A percentile compares a stretch with the other conserved stretches of the same genome.
phyloP scores from a whole-genome alignment of 1,284 basidiomycete species.

The Cryptococcus sp. region DNA sequence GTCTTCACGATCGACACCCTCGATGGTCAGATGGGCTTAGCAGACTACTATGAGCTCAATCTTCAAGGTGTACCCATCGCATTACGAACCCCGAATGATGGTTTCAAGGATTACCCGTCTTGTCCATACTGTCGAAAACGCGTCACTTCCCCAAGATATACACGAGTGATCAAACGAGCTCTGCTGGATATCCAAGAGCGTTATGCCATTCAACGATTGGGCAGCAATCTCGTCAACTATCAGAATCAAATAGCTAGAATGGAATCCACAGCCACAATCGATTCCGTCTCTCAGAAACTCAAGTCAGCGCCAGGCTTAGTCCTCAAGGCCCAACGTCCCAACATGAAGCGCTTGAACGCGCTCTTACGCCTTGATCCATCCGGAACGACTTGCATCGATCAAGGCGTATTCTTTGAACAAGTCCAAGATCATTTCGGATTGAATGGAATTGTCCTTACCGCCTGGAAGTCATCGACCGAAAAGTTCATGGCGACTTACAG shows the following conservation, averaged over 20 bases:
- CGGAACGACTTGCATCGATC: not conserved
- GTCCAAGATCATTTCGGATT: constrained; percentile 2
- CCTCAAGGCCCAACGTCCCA: not conserved
- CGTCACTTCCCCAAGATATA: constrained; percentile 57
- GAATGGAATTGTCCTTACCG: not conserved
- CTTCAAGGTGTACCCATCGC: constrained; percentile 49
- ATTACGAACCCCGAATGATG: constrained; percentile 48
- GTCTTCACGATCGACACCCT: constrained; percentile 67
- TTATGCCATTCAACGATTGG: constrained; percentile 52
- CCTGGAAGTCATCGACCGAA: not conserved
- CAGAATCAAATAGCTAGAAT: not conserved
- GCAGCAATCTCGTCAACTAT: not conserved
- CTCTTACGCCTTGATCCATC: not conserved
- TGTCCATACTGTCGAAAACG: constrained; percentile 58
- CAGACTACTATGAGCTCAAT: constrained; percentile 53
- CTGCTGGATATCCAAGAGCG: constrained; percentile 60
- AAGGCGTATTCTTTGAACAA: constrained; percentile 1
- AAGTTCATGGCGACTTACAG: not conserved
- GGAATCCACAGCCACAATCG: not conserved
- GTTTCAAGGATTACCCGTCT: constrained; percentile 52
- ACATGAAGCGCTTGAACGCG: not conserved
- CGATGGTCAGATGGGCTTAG: constrained; percentile 58
- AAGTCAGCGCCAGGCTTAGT: not conserved
- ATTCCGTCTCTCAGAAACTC: not conserved
- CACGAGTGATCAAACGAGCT: constrained; percentile 59